Conservation (phyloP, 2,329 filamentous ascomycete genomes). For the Onygenales sp. region DNA sequence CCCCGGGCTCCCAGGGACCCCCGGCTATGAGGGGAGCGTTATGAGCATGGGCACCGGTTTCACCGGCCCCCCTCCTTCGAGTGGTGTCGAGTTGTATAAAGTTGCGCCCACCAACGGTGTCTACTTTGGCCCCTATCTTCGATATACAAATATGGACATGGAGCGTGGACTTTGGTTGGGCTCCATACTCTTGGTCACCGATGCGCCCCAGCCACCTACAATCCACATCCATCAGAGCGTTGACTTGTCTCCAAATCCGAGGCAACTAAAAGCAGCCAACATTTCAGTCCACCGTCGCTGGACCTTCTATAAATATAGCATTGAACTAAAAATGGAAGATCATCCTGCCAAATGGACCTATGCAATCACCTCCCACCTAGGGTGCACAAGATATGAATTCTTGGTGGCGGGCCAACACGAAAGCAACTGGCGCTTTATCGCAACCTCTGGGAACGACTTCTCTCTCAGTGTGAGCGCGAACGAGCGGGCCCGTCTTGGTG, state of each 20-base stretch:
- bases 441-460: slow-evolving; percentile 95
- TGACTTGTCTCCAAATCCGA: slow-evolving; percentile 85
- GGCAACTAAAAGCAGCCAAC: slow-evolving; percentile 69
- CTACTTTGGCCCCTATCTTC: slow-evolving; percentile 92
- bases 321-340: slow-evolving; percentile 85
- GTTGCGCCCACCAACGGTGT: slow-evolving; percentile 89
- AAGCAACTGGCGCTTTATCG: slow-evolving; percentile 89
- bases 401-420: slow-evolving; percentile 84
- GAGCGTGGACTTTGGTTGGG: slow-evolving; percentile 86
- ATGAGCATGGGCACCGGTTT: slow-evolving; percentile 81
- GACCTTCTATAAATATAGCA: slow-evolving; percentile 91
- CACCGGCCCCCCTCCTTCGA: slow-evolving; percentile 74
- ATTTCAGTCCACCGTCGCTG: slow-evolving; percentile 88
- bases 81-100: slow-evolving; percentile 90
- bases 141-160: slow-evolving; percentile 95
- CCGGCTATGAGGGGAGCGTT: slow-evolving; percentile 76
- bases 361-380: slow-evolving; percentile 90
- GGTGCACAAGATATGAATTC: slow-evolving; percentile 97
- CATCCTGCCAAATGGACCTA: slow-evolving; percentile 87
- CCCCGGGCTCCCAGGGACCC: slow-evolving; percentile 71
- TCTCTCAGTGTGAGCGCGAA: slow-evolving; percentile 76
- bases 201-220: slow-evolving; percentile 83
- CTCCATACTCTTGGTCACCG: slow-evolving; percentile 86
- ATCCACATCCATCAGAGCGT: slow-evolving; percentile 88
- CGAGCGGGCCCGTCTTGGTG: slow-evolving; percentile 76